Percentiles rank a stretch among this genome's conserved stretches.
Evolutionary conservation across 1,284 basidiomycete species (phyloP).

Genomic region (Thecaphora thlaspeos): DNA sequence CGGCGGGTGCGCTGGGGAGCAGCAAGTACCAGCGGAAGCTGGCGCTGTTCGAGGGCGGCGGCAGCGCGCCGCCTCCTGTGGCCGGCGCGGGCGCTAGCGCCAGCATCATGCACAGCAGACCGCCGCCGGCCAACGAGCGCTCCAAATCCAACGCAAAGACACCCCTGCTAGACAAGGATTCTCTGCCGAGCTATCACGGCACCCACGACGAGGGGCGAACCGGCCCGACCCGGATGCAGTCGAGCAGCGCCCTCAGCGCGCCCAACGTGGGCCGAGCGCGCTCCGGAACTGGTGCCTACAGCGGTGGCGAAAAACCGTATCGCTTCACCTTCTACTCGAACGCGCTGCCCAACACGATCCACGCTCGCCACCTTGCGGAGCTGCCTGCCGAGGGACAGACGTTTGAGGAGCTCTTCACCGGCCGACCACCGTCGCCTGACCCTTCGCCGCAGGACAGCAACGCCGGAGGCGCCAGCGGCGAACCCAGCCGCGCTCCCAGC

Average conservation of each 20-base stretch:
- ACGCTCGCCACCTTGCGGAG: conserved; percentile 87
- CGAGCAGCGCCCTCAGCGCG: conserved; percentile 2
- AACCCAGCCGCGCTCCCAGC: conserved; percentile 29
- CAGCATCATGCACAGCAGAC: conserved; percentile 60
- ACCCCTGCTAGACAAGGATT: conserved; percentile 55
- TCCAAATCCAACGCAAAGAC: conserved; percentile 48
- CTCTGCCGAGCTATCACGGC: conserved; percentile 56
- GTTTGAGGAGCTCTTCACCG: conserved; percentile 86
- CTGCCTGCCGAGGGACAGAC: conserved; percentile 89
- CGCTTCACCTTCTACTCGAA: conserved; percentile 99
- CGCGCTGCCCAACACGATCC: conserved; percentile 85
- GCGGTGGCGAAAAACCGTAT: conserved; percentile 68
- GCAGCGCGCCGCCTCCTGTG: conserved; percentile 47
- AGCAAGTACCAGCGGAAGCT: conserved; percentile 72
- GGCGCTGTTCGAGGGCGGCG: conserved; percentile 79
- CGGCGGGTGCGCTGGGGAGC: conserved; percentile 35
- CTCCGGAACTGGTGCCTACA: conserved; percentile 23
- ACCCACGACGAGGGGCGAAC: conserved; percentile 14
- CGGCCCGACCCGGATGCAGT: conserved; percentile 10
- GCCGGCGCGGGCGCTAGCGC: conserved; percentile 40
- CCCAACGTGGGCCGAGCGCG: conserved; percentile 9
- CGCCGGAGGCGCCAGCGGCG: conserved; percentile 12
- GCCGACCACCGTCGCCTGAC: conserved; percentile 54
- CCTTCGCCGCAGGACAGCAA: conserved; percentile 16
- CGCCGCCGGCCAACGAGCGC: conserved; percentile 1